A percentile compares a stretch with the other conserved stretches of the same genome.
Evolutionary conservation across 345 rosid species (phyloP).

Genomic region (Eucalyptus brandiana): DNA sequence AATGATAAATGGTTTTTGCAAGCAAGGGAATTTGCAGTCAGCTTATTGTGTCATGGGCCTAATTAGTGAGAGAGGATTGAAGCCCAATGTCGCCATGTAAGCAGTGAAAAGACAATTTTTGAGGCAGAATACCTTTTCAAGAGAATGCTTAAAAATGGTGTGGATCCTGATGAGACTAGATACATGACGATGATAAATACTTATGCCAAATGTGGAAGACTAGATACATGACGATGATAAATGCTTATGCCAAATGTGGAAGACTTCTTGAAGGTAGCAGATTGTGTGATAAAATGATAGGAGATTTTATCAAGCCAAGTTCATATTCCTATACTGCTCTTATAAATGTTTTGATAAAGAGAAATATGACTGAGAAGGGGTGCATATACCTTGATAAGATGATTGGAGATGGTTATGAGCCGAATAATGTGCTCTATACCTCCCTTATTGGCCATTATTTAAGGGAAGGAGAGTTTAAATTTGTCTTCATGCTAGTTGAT

Average conservation of each 20-base stretch:
- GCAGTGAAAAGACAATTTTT: conserved; percentile 19
- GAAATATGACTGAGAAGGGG: conserved; percentile 35
- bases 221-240: conserved; percentile 55
- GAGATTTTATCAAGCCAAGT: conserved; percentile 28
- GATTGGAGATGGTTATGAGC: conserved; percentile 45
- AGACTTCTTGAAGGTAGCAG: conserved; percentile 28
- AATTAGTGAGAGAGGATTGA: conserved; percentile 42
- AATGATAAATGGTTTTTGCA: conserved; percentile 36
- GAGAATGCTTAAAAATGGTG: conserved; percentile 48
- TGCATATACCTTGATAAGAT: conserved; percentile 47
- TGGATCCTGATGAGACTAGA: conserved; percentile 50
- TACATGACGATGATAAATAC: conserved; percentile 64
- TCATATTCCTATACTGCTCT: conserved; percentile 44
- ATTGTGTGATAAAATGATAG: conserved; percentile 43
- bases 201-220: conserved; percentile 25
- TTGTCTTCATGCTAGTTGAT: conserved; percentile 36
- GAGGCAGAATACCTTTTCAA: conserved; percentile 44
- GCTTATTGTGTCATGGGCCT: conserved; percentile 25
- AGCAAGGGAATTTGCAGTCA: conserved; percentile 19
- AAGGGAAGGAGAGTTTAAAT: conserved; percentile 37
- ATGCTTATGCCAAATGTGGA: conserved; percentile 32
- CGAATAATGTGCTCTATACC: conserved; percentile 42
- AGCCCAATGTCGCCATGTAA: conserved; percentile 37
- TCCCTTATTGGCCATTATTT: conserved; percentile 37
- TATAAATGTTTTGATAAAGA: conserved; percentile 45